Percentiles rank a stretch among this genome's conserved stretches.
Evolutionary conservation across 1,139 yeast species (phyloP).

Genomic region (Taphrina confusa): DNA sequence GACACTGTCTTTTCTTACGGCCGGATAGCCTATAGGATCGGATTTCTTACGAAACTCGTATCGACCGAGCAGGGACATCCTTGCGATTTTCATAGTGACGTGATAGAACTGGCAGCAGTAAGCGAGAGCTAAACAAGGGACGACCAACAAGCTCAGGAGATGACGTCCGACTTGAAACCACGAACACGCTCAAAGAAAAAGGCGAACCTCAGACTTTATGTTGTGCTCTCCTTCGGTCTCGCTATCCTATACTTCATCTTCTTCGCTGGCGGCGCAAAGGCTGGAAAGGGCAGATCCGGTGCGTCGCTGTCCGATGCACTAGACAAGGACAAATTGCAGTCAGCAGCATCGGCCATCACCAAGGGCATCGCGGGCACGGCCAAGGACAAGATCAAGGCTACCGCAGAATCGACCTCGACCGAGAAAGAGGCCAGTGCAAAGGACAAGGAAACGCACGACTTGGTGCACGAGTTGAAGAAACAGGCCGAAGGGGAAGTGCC

Average conservation of each 20-base stretch:
- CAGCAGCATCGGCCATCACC: constrained; percentile 23
- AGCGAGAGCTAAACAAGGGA: too few relatives aligned
- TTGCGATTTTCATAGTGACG: too few relatives aligned
- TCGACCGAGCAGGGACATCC: too few relatives aligned
- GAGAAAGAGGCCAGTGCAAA: constrained; percentile 3
- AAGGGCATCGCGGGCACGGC: constrained; percentile 7
- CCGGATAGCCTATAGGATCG: too few relatives aligned
- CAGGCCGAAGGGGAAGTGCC: constrained; percentile 16
- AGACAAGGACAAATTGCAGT: not conserved
- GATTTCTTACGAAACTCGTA: too few relatives aligned
- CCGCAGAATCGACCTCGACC: not conserved
- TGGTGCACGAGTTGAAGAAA: constrained; percentile 31
- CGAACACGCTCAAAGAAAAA: constrained; percentile 10
- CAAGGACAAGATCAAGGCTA: constrained; percentile 6
- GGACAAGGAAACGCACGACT: constrained; percentile 24
- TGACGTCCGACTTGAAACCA: constrained; percentile 26
- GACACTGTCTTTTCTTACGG: too few relatives aligned
- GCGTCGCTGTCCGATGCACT: not conserved
- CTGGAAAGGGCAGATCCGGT: not conserved
- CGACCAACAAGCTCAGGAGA: too few relatives aligned
- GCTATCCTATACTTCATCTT: constrained; percentile 14
- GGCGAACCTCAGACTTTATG: constrained; percentile 6
- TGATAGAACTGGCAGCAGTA: too few relatives aligned
- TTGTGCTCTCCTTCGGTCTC: not conserved
- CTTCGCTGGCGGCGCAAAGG: not conserved